These are phyloP conservation scores for Chiua virens DNA, from an alignment of 768 basidiomycete genomes.

Conservation along the genomic window DNA sequence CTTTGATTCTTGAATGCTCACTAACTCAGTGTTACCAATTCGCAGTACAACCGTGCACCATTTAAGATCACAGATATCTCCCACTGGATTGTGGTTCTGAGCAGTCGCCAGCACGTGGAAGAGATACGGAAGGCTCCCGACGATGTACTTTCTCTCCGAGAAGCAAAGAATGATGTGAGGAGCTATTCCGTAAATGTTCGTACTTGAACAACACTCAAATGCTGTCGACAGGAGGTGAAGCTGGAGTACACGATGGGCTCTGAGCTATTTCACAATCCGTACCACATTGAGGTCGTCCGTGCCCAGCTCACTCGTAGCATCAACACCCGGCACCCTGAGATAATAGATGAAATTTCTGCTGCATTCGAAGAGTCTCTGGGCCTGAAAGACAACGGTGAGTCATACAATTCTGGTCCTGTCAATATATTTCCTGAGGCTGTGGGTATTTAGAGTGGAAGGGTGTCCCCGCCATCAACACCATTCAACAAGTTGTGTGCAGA, in stretches of 20 bases:
- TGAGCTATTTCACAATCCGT: constrained; percentile 28
- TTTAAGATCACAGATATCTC: background rate
- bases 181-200: too few species aligned
- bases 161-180: background rate
- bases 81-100: background rate
- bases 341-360: constrained; percentile 42
- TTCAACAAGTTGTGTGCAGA: constrained; percentile 40
- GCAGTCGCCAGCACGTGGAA: background rate
- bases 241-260: constrained; percentile 38
- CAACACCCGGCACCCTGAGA: constrained; percentile 35
- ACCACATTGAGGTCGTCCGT: constrained; percentile 33
- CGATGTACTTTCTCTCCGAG: constrained; percentile 1
- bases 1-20: background rate
- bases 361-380: constrained; percentile 41
- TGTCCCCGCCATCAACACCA: constrained; percentile 24
- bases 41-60: background rate
- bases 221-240: constrained; percentile 34
- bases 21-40: background rate
- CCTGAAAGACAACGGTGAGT: constrained; percentile 13
- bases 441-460: constrained; percentile 39
- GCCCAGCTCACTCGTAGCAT: constrained; percentile 39
- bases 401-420: too few species aligned
- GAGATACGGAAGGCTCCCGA: constrained; percentile 4
- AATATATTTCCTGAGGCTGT: background rate
- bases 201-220: background rate